These are phyloP conservation scores for Cyclotella baltica DNA, from an alignment of 108 stramenopile genomes.

Conservation along the genomic window DNA sequence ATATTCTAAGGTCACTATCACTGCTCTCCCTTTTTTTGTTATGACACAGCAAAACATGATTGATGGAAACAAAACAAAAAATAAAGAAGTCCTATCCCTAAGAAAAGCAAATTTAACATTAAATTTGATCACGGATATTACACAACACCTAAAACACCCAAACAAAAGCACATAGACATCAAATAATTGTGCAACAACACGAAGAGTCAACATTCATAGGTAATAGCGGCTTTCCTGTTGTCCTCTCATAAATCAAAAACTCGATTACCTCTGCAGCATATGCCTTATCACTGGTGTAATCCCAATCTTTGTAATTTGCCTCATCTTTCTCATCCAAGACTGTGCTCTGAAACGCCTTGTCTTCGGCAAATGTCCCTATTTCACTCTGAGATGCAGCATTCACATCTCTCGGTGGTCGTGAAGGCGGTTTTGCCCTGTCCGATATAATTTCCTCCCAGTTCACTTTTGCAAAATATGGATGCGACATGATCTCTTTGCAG, in stretches of 20 bases:
- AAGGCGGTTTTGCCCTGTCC: conserved; percentile 84
- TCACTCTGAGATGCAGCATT: conserved; percentile 92
- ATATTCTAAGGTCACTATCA: too few relatives aligned
- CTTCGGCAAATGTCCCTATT: conserved; percentile 85
- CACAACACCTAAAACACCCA: conserved; percentile 8
- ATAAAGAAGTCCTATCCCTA: too few relatives aligned
- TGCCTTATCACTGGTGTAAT: conserved; percentile 82
- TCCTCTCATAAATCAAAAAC: conserved; percentile 87
- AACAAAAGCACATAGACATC: background rate
- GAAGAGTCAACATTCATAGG: conserved; percentile 58
- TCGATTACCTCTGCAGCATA: conserved; percentile 89
- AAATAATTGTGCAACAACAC: conserved; percentile 68
- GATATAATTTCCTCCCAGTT: conserved; percentile 85
- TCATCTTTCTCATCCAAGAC: conserved; percentile 77
- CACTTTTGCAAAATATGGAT: conserved; percentile 88
- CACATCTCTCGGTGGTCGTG: conserved; percentile 90
- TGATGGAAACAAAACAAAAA: too few relatives aligned
- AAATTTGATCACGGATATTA: too few relatives aligned
- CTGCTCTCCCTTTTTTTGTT: too few relatives aligned
- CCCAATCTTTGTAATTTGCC: conserved; percentile 78
- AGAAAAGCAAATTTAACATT: background rate
- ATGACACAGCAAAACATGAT: too few relatives aligned
- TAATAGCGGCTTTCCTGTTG: conserved; percentile 79
- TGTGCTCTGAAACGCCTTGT: conserved; percentile 74
- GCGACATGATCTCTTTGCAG: conserved; percentile 92